Evolutionary conservation across 345 rosid genomes (phyloP).

Genomic region (Durio zibethinus): DNA sequence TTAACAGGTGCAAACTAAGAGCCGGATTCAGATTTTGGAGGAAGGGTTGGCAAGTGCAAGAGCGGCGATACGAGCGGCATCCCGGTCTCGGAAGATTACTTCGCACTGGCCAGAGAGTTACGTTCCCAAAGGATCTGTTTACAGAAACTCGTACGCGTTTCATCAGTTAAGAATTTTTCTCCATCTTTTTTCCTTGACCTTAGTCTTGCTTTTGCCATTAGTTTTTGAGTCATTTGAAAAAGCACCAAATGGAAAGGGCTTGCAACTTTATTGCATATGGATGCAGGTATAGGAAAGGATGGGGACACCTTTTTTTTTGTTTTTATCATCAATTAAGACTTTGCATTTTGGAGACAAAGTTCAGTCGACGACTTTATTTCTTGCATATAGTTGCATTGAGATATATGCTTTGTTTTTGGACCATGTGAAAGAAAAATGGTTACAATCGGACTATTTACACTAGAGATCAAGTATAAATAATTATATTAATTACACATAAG

Average conservation of each 20-base stretch:
- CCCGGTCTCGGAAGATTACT: constrained; percentile 20
- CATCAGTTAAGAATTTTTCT: constrained; percentile 6
- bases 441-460: background rate
- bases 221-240: background rate
- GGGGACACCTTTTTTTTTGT: too few relatives aligned
- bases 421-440: background rate
- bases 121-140: constrained; percentile 9
- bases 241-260: background rate
- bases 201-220: background rate
- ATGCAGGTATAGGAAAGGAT: background rate
- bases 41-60: constrained; percentile 60
- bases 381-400: background rate
- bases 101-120: background rate
- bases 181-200: background rate
- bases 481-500: too few relatives aligned
- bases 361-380: background rate
- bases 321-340: background rate
- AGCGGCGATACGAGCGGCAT: constrained; percentile 50
- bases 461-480: background rate
- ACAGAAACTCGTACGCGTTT: constrained; percentile 6
- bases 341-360: background rate
- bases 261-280: background rate
- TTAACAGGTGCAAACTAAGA: constrained; percentile 16
- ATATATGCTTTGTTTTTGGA: background rate
- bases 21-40: constrained; percentile 41